Conservation (phyloP, 306 rosid species). For the Sophora flavescens region DNA sequence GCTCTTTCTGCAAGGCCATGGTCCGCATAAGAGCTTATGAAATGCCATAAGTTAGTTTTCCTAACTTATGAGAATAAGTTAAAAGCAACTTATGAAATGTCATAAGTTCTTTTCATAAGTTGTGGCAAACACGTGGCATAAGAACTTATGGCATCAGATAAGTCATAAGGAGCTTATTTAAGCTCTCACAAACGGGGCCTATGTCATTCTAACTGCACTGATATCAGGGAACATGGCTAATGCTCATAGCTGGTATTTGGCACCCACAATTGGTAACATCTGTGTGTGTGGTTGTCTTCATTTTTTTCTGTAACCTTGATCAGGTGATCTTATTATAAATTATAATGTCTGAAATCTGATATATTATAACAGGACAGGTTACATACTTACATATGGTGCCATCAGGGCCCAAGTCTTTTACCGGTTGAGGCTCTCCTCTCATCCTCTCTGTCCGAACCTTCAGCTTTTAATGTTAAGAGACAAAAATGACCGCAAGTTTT, state of each 20-base stretch:
- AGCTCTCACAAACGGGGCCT: no score
- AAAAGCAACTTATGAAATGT: no score
- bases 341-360: neutral
- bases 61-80: no score
- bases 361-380: no score
- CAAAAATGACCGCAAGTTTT: neutral
- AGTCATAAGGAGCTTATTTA: no score
- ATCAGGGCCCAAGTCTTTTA: neutral
- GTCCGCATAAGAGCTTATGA: no score
- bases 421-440: neutral
- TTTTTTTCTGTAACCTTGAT: neutral
- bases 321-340: neutral
- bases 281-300: neutral
- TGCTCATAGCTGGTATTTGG: neutral
- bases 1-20: no score
- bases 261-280: conserved; percentile 1
- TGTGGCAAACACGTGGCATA: no score
- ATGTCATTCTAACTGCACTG: neutral
- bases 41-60: no score
- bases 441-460: neutral
- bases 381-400: neutral
- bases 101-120: no score
- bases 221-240: neutral
- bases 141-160: no score
- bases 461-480: neutral